phyloP scores from a whole-genome alignment of 257 asterid species.

The Solanum sejunctum region DNA sequence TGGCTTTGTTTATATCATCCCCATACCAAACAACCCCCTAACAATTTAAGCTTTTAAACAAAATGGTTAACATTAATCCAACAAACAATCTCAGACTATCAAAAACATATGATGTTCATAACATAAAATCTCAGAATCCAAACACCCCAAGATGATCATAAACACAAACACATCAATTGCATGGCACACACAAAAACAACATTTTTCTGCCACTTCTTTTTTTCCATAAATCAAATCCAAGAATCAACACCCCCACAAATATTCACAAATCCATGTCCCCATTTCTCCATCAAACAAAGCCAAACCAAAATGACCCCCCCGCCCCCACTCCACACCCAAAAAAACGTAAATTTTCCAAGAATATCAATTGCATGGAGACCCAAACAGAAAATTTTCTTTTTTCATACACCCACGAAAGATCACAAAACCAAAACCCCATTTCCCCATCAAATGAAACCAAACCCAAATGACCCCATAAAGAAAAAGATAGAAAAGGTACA shows the following conservation, averaged over 20 bases:
- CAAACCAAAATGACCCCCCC: neutral
- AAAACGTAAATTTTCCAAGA: neutral
- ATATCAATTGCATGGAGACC: neutral
- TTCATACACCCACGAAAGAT: neutral
- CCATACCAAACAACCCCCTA: neutral
- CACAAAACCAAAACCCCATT: neutral
- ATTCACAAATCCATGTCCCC: neutral
- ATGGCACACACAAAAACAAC: neutral
- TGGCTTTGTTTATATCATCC: too few species aligned
- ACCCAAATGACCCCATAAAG: neutral
- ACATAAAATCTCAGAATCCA: neutral
- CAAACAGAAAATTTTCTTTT: neutral
- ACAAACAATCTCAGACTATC: neutral
- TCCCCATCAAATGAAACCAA: neutral
- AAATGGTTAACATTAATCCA: neutral
- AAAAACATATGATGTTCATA: neutral
- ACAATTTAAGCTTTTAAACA: neutral
- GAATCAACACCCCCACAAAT: neutral
- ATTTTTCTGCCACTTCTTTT: neutral
- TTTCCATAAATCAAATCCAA: neutral
- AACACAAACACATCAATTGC: neutral
- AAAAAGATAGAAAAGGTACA: neutral
- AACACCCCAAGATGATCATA: neutral
- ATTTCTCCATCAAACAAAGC: neutral
- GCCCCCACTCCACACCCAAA: neutral